Conservation (phyloP, 1,284 basidiomycete genomes). For the Austropuccinia psidii region DNA sequence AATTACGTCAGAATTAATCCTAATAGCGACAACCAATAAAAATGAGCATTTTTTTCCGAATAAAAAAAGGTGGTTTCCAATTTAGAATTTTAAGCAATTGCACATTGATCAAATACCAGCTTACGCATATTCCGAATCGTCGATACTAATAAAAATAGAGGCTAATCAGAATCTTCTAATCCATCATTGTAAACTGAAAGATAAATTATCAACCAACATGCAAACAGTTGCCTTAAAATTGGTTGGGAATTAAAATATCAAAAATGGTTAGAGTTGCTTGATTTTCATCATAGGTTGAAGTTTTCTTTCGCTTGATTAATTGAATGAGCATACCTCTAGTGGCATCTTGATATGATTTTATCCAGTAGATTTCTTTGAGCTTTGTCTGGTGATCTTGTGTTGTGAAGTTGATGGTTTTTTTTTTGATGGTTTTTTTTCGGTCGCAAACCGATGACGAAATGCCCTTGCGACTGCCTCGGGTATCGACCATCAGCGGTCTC, state of each 20-base stretch:
- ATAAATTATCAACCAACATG: slow-evolving; percentile 23
- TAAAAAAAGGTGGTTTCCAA: slow-evolving; percentile 90
- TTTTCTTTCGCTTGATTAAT: no score
- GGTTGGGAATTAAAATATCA: background rate
- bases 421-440: no score
- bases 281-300: background rate
- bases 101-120: background rate
- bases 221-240: slow-evolving; percentile 27
- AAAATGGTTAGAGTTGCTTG: background rate
- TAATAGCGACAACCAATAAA: background rate
- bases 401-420: no score
- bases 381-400: no score
- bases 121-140: slow-evolving; percentile 91
- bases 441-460: no score
- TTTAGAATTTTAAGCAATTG: slow-evolving; percentile 53
- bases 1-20: slow-evolving; percentile 7
- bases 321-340: background rate
- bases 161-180: no score
- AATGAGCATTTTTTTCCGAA: slow-evolving; percentile 58
- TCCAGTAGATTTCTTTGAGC: no score
- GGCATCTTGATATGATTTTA: slow-evolving; percentile 32
- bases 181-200: no score
- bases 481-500: no score
- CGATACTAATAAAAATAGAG: slow-evolving; percentile 55
- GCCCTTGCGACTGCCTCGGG: no score